phyloP scores from a whole-genome alignment of 1,284 basidiomycete species.

The Vanrija humicola region DNA sequence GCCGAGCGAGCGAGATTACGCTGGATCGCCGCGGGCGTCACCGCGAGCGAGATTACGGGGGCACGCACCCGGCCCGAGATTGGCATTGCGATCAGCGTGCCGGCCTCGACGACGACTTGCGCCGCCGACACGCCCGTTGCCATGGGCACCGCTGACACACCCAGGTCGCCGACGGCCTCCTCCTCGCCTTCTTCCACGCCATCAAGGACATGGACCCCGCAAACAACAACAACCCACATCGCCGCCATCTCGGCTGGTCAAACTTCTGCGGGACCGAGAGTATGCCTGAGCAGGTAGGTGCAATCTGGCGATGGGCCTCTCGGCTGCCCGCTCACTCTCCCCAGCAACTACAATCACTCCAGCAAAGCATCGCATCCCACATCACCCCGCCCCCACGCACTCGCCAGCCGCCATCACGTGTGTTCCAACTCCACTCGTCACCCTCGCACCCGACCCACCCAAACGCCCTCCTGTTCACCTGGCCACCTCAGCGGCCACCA shows the following conservation, averaged over 20 bases:
- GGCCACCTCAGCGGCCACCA: slow-evolving; percentile 61
- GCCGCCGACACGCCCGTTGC: no score
- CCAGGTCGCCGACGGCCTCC: slow-evolving; percentile 71
- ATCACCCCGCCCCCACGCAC: slow-evolving; percentile 25
- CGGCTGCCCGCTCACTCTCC: no score
- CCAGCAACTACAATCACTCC: slow-evolving; percentile 36
- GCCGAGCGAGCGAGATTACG: no score
- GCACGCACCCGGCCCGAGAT: no score
- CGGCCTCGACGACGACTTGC: no score
- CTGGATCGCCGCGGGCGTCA: no score
- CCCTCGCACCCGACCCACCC: slow-evolving; percentile 21
- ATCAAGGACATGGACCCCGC: slow-evolving; percentile 58
- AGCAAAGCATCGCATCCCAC: slow-evolving; percentile 23
- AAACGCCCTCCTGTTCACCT: slow-evolving; percentile 65
- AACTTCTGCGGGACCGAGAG: slow-evolving; percentile 85
- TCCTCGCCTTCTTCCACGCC: slow-evolving; percentile 93
- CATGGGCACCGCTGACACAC: not conserved
- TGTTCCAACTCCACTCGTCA: slow-evolving; percentile 47
- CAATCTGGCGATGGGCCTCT: no score
- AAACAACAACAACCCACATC: slow-evolving; percentile 70
- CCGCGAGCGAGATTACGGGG: no score
- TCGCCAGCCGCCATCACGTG: slow-evolving; percentile 37
- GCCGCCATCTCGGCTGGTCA: slow-evolving; percentile 73
- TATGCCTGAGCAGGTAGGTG: slow-evolving; percentile 49
- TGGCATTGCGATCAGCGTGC: no score